Conservation (phyloP, 75 land plant genomes). For the Isoetes taiwanensis region DNA sequence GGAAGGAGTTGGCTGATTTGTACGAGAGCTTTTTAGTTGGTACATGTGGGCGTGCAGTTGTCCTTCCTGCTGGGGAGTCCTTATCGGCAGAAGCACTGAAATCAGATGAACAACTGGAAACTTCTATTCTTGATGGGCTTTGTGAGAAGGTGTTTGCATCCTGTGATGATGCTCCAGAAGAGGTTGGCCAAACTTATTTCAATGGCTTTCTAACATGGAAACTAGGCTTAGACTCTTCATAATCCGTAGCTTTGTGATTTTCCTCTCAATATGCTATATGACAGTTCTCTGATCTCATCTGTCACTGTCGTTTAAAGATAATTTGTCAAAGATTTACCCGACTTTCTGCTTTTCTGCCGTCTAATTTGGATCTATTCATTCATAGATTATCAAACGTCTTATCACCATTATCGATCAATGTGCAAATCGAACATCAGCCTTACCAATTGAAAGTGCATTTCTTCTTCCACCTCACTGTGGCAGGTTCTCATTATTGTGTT, state of each 20-base stretch:
- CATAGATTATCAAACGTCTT: slow-evolving; percentile 55
- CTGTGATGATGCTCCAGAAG: slow-evolving; percentile 60
- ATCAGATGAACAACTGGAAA: slow-evolving; percentile 73
- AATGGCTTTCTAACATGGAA: no score
- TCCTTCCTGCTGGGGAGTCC: slow-evolving; percentile 29
- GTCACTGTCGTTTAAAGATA: not conserved
- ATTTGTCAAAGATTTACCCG: not conserved
- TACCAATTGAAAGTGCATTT: slow-evolving; percentile 66
- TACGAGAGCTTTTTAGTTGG: slow-evolving; percentile 86
- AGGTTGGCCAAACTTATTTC: no score
- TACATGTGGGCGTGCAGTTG: slow-evolving; percentile 72
- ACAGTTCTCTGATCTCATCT: not conserved
- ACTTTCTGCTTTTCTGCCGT: not conserved
- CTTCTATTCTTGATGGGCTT: slow-evolving; percentile 44
- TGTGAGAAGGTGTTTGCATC: slow-evolving; percentile 58
- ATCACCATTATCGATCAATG: slow-evolving; percentile 74
- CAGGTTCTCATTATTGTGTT: slow-evolving; percentile 78
- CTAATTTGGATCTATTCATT: not conserved
- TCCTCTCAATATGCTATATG: not conserved
- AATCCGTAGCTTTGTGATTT: slow-evolving; percentile 3
- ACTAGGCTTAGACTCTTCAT: not conserved
- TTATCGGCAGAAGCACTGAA: slow-evolving; percentile 35
- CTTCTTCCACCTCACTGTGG: slow-evolving; percentile 83
- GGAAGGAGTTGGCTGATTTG: slow-evolving; percentile 92
- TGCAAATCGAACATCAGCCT: slow-evolving; percentile 84